Evolutionary conservation across 2,329 filamentous ascomycete species (phyloP), one percentile per base, ranked within the genome.

Genomic region (Pseudocercospora fijiensis): DNA sequence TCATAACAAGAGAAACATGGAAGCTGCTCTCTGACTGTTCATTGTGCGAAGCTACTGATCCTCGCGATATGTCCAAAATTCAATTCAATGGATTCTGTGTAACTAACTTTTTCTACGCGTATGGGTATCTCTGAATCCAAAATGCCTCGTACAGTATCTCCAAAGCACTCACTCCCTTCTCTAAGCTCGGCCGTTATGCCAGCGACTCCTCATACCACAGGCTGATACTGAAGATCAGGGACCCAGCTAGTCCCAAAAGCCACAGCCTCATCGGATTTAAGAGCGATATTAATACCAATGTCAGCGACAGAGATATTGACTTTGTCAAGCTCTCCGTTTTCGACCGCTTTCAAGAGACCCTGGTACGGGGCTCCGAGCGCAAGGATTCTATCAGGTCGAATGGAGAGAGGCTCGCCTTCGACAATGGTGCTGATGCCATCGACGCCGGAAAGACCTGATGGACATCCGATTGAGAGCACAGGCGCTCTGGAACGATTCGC

Each of bases 191-290:
- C 10, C 6, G 2, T 11, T 18, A 7, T n/a, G 24, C 20, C 16
- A 52, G 16, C 49, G 10, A 22, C 24, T 28, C 24, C 49, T 58
- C 13, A 41, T n/a, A 4, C 37, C 28, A 3, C 53, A 57, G 24
- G 60, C 67, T 37, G 55, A 45, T 67, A 73, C 53, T 65, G 67
- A 52, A 75, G 28, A 24, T 70, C 87, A 13, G 96, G 83, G 66
- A 95, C 88, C 94, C 94, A 98, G 68, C 88, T 86, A 64, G 88
- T 87, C 24, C 91, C 92, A 81, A 97, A 98, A 71, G 93, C 92
- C 61, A 97, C 89, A 0, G 92, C 92, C 68, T 91, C 88, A 20
- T 92, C 86, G 57, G 92, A 86, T 73, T 89, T 89, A 90, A 93
- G 96, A 3, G 92, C 91, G 3, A 90, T 86, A 63, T 91, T 88